Evolutionary conservation across 129 eudicot species (phyloP).

Genomic region (Arctium lappa): DNA sequence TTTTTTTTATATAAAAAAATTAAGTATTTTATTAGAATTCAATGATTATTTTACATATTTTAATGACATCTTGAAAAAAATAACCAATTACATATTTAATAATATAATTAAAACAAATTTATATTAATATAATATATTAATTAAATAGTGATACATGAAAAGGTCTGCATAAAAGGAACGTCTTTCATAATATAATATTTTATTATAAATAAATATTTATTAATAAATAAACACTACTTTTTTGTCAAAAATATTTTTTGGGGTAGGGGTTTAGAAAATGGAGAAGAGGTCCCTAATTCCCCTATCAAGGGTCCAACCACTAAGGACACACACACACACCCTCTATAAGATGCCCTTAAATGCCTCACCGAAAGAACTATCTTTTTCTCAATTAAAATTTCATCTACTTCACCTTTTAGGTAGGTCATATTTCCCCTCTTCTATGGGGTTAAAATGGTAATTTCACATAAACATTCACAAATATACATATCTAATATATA

Average conservation of each 20-base stretch:
- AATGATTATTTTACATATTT: no score
- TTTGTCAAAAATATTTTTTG: not conserved
- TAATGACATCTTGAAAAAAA: no score
- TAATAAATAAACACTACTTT: not conserved
- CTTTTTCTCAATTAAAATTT: slow-evolving; percentile 12
- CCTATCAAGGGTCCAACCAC: slow-evolving; percentile 26
- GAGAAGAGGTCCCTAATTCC: slow-evolving; percentile 16
- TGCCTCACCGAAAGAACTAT: slow-evolving; percentile 24
- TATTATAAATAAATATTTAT: no score
- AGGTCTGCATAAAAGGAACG: no score
- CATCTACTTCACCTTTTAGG: slow-evolving; percentile 29
- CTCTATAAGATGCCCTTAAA: slow-evolving; percentile 19
- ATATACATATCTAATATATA: not conserved
- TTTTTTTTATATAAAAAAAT: no score
- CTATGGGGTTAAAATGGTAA: not conserved
- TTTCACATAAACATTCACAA: not conserved
- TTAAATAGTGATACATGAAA: no score
- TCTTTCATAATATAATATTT: no score
- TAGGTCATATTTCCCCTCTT: slow-evolving; percentile 5
- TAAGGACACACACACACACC: slow-evolving; percentile 13
- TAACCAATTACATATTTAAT: no score
- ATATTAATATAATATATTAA: no score
- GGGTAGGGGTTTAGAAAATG: not conserved
- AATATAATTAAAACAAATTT: no score
- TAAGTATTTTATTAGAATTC: no score